Evolutionary conservation across 2,329 filamentous ascomycete genomes (phyloP).

Genomic region (Harringtonia lauricola): DNA sequence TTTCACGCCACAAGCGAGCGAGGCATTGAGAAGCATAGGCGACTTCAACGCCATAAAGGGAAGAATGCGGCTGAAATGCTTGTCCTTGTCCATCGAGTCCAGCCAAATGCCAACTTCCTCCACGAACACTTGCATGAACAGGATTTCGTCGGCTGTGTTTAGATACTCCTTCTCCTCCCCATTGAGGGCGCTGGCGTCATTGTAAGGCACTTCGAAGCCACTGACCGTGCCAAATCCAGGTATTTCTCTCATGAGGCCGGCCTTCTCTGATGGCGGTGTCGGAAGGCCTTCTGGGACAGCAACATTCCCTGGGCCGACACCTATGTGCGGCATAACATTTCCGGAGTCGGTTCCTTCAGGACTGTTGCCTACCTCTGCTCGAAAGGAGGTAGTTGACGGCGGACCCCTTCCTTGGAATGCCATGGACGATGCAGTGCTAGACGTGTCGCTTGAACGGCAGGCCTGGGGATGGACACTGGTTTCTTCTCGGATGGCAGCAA

Average conservation of each 20-base stretch:
- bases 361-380: conserved; percentile 9
- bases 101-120: conserved; percentile 90
- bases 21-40: conserved; percentile 80
- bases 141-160: conserved; percentile 63
- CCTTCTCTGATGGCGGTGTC: conserved; percentile 30
- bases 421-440: conserved; percentile 26
- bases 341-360: conserved; percentile 12
- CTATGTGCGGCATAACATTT: neutral
- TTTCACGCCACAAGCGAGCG: conserved; percentile 78
- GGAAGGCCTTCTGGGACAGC: conserved; percentile 20
- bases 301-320: neutral
- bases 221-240: neutral
- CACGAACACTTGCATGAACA: conserved; percentile 88
- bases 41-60: conserved; percentile 74
- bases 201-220: neutral
- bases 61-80: conserved; percentile 78
- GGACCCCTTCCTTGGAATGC: conserved; percentile 23
- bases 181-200: neutral
- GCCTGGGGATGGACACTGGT: conserved; percentile 13
- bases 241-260: neutral
- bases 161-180: conserved; percentile 48
- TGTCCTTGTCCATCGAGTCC: conserved; percentile 77
- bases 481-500: conserved; percentile 15
- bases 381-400: conserved; percentile 15
- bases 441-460: conserved; percentile 25